A percentile compares a stretch with the other conserved stretches of the same genome.
phyloP scores from a whole-genome alignment of 768 basidiomycete genomes.

The Lactarius vividus region DNA sequence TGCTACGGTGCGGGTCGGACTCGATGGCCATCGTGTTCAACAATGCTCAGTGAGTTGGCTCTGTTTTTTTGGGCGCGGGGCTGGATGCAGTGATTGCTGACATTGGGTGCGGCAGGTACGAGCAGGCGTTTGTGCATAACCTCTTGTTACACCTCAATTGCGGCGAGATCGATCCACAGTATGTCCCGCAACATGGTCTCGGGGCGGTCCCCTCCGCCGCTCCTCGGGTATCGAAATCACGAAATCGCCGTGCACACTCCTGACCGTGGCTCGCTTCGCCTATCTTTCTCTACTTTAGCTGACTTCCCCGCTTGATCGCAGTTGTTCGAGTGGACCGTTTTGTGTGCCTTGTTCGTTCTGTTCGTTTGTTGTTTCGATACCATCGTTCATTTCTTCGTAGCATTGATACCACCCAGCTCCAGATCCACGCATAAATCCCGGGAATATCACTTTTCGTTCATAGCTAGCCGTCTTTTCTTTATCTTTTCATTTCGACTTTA shows the following conservation, averaged over 20 bases:
- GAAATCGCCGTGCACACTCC: conserved; percentile 42
- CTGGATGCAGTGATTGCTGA: neutral
- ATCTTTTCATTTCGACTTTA: neutral
- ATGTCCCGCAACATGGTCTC: conserved; percentile 74
- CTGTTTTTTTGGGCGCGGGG: too few relatives aligned
- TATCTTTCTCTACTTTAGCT: neutral
- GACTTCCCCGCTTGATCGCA: neutral
- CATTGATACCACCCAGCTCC: neutral
- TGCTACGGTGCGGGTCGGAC: conserved; percentile 82
- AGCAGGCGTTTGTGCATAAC: conserved; percentile 86
- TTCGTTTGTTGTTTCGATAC: conserved; percentile 20
- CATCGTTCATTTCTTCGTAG: neutral
- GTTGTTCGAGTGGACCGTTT: neutral
- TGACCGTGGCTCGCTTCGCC: neutral
- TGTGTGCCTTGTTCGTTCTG: neutral
- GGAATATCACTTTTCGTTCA: neutral
- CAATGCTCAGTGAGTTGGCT: conserved; percentile 73
- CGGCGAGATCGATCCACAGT: conserved; percentile 69
- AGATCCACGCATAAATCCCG: neutral
- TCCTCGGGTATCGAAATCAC: conserved; percentile 53
- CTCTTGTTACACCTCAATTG: conserved; percentile 78
- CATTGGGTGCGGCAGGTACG: conserved; percentile 51
- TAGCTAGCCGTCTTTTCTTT: neutral
- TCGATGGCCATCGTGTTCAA: conserved; percentile 89
- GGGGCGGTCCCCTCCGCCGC: conserved; percentile 52